Evolutionary conservation across 352 stramenopile genomes (phyloP), one percentile per base, ranked within the genome.

Genomic region (Blastocystis sp.): DNA sequence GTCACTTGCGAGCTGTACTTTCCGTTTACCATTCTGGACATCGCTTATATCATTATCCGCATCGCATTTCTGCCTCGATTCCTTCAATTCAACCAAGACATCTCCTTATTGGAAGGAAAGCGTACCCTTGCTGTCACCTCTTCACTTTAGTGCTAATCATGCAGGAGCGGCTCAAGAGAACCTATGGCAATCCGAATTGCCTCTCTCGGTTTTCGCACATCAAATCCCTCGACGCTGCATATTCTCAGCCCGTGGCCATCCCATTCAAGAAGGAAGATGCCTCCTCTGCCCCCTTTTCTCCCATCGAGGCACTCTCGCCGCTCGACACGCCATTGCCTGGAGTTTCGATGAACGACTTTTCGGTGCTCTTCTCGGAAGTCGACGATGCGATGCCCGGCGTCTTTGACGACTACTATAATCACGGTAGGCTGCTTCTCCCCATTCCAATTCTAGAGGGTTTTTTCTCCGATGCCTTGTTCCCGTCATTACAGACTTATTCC

Each of bases 21-120:
- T 64, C 74, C 74, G 0, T 84, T 84, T 64, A 68, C 74, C 19
- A 70, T 84, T 52, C 45, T 84, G 3, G 74, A 84, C 61, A 28
- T 84, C 34, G 74, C 74, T 3, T 84, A 70, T 42, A 11, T 68
- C 17, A 17, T 84, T 3, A 28, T 84, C 17, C 74, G 57, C 3
- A 19, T 68, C 21, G 74, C 66, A 1, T 84, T 84, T 68, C 52
- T 84, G 19, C 74, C 74, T 19, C 52, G 57, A 0, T 84, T 57
- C 42, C 21, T n/a, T 21, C 54, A 52, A n/a, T 70, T 60, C 57
- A 34, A 68, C 61, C 65, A 69, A 38, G 57, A 84, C 24, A 6
- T 21, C 1, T 28, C 57, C 42, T 3, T 84, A 14, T 38, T 84
- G 0, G 74, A 84, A 19, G 34, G 52, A 4, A 84, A 84, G 69